Conservation (phyloP, 2,329 filamentous ascomycete genomes). For the Geosmithia putterillii region DNA sequence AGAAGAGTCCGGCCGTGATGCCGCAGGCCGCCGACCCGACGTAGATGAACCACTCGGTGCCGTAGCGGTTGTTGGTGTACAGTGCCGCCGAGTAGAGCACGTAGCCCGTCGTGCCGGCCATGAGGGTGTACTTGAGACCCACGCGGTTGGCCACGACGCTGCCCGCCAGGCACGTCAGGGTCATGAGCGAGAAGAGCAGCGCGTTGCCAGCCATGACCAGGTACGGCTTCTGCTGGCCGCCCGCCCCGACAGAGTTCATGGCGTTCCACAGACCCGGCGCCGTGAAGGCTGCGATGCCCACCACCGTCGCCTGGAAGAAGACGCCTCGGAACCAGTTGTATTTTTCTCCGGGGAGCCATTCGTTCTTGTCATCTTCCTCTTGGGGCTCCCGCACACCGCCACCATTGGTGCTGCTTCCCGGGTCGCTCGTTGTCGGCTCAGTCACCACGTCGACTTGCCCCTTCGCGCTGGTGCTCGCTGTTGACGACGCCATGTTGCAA, state of each 20-base stretch:
- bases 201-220: slow-evolving; percentile 49
- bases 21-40: slow-evolving; percentile 25
- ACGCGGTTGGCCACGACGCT: slow-evolving; percentile 10
- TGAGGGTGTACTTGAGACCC: slow-evolving; percentile 17
- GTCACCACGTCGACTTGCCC: neutral
- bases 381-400: no score
- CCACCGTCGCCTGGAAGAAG: slow-evolving; percentile 39
- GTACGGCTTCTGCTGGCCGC: slow-evolving; percentile 46
- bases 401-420: no score
- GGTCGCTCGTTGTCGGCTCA: neutral
- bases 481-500: neutral
- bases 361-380: neutral
- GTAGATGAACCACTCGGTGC: slow-evolving; percentile 24
- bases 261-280: slow-evolving; percentile 8
- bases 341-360: neutral
- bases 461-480: neutral
- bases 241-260: slow-evolving; percentile 13
- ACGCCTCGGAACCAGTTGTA: slow-evolving; percentile 34
- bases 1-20: slow-evolving; percentile 18
- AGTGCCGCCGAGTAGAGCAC: slow-evolving; percentile 30
- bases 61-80: slow-evolving; percentile 34
- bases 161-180: slow-evolving; percentile 38
- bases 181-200: slow-evolving; percentile 32
- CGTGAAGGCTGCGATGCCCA: slow-evolving; percentile 38
- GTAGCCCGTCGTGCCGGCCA: slow-evolving; percentile 32